Conservation (phyloP, 306 rosid species). For the Vicia sativa region DNA sequence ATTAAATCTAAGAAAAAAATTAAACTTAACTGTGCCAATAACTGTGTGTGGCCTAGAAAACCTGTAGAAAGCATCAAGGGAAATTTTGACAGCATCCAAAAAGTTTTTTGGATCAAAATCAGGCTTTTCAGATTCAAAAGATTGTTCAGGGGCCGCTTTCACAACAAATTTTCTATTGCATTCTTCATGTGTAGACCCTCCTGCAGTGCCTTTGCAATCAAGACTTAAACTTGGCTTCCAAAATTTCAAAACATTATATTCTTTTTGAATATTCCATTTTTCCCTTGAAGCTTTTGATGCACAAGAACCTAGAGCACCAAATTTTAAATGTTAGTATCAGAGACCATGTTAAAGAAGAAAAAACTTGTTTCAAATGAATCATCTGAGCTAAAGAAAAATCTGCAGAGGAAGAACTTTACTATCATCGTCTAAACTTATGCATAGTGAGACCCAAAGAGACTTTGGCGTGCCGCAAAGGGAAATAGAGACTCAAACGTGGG, state of each 20-base stretch:
- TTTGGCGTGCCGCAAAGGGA: neutral
- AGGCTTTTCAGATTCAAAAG: constrained; percentile 71
- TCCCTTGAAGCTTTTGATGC: constrained; percentile 45
- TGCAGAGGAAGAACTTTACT: neutral
- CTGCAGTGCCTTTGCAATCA: constrained; percentile 36
- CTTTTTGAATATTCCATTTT: constrained; percentile 50
- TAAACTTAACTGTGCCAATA: constrained; percentile 87
- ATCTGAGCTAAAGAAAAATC: neutral
- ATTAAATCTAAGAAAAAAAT: constrained; percentile 28
- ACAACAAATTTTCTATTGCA: constrained; percentile 43
- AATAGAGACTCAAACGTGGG: too few relatives aligned
- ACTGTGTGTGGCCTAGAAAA: constrained; percentile 98
- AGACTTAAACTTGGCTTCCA: constrained; percentile 31
- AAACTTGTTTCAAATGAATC: constrained; percentile 15
- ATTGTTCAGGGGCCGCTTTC: constrained; percentile 65
- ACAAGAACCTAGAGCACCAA: constrained; percentile 47
- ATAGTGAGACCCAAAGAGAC: constrained; percentile 2
- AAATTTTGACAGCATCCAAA: constrained; percentile 44
- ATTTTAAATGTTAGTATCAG: constrained; percentile 20
- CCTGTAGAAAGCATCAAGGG: constrained; percentile 79
- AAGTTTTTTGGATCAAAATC: constrained; percentile 52
- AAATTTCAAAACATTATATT: constrained; percentile 38
- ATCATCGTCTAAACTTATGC: neutral
- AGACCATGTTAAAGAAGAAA: constrained; percentile 19
- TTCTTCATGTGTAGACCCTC: constrained; percentile 39